Base-by-base conservation (phyloP, 257 asterid genomes). In the Vinca minor region DNA sequence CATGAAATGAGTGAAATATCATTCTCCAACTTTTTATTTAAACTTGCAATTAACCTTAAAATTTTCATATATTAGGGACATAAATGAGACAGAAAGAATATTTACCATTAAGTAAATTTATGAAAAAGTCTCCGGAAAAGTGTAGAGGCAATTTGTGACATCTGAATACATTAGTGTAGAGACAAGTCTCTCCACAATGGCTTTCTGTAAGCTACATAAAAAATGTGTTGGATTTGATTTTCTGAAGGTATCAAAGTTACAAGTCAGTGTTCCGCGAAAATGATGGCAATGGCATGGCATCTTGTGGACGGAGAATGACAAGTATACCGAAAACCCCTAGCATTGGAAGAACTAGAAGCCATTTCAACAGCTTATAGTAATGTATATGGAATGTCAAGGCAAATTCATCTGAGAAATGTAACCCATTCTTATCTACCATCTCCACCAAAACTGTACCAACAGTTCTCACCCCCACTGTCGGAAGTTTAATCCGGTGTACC, bases 341-440 rank as follows among this genome's bases (percentile, higher is more conserved):
- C 99, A 93, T 93, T 11, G 99, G 99, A 64, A 93, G 96, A 60
- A 87, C 90, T 28, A 87, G 81, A 64, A 93, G 86, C 99, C 97
- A 93, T 71, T 93, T 93, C 84, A 93, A 71, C 70, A 90, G 83
- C 63, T 87, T 93, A 73, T 85, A 86, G 75, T 93, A 93, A 73
- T 87, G 77, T 86, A 87, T 76, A 69, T 93, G 99, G 82, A 93
- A 93, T 60, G 97, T 89, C 46, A 93, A 83, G 26, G 99, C 83
- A 72, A 93, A 93, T 41, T 93, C 97, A 52, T 93, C 96, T 5
- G 88, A 85, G 77, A 90, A 93, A 79, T 87, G 77, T 38, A 93
- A 63, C 17, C 97, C 97, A 34, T 90, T 93, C 82, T 77, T 82
- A 84, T 93, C 99, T 34, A 87, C 88, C 99, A 93, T 85, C 83